Percentiles rank a stretch among this genome's conserved stretches.
Evolutionary conservation across 345 rosid species (phyloP).

Genomic region (Populus davidiana): DNA sequence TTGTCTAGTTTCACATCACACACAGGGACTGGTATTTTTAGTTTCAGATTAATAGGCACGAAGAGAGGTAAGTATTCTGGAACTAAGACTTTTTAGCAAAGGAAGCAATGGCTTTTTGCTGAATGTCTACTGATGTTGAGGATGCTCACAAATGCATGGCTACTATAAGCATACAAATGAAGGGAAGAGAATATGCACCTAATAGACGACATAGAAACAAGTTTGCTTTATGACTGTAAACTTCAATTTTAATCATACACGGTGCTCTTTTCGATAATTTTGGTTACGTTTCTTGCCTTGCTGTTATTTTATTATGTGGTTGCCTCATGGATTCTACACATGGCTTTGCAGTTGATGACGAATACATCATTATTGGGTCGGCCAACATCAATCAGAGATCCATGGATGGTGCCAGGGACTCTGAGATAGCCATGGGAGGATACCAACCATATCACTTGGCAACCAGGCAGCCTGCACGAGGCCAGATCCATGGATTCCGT

Average conservation of each 20-base stretch:
- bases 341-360: constrained; percentile 78
- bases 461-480: constrained; percentile 69
- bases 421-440: constrained; percentile 98
- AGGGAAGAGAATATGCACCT: background rate
- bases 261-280: background rate
- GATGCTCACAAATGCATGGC: background rate
- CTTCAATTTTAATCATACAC: no score
- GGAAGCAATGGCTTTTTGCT: background rate
- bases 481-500: constrained; percentile 95
- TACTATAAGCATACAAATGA: background rate
- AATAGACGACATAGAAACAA: background rate
- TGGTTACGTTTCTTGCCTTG: background rate
- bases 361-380: constrained; percentile 90
- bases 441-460: constrained; percentile 89
- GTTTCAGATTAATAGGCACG: background rate
- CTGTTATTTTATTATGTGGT: background rate
- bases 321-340: background rate
- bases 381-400: constrained; percentile 98
- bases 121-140: background rate
- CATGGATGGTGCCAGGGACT: constrained; percentile 98
- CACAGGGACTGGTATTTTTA: background rate
- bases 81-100: background rate
- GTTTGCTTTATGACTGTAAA: background rate
- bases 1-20: background rate
- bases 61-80: background rate